Evolutionary conservation across 495 filamentous ascomycete genomes (phyloP).

Genomic region (Aspergillus leporis): DNA sequence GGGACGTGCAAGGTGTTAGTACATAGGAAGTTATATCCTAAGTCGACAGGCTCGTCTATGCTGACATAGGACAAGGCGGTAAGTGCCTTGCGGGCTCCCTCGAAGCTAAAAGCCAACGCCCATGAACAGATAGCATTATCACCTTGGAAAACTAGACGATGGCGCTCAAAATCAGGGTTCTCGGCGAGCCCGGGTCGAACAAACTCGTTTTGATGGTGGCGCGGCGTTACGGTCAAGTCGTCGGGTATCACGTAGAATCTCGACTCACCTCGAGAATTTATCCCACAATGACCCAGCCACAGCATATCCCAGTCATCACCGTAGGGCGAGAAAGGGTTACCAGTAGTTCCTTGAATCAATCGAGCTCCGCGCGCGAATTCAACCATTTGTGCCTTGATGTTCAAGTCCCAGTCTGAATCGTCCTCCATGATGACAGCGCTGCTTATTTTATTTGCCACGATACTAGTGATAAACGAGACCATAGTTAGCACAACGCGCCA

Average conservation of each 20-base stretch:
- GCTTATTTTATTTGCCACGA: slow-evolving; percentile 42
- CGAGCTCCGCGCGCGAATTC: slow-evolving; percentile 45
- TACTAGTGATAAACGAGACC: slow-evolving; percentile 14
- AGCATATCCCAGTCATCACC: slow-evolving; percentile 53
- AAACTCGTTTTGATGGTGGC: not conserved
- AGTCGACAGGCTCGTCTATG: not conserved
- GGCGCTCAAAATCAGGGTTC: not conserved
- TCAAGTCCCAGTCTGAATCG: slow-evolving; percentile 57
- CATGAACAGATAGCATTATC: not conserved
- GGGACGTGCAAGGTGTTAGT: not conserved
- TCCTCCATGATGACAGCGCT: slow-evolving; percentile 56
- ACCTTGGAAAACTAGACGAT: not conserved
- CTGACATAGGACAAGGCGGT: not conserved
- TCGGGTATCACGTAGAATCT: not conserved
- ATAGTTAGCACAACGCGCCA: not conserved
- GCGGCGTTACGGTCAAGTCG: slow-evolving; percentile 3
- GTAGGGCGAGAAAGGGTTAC: slow-evolving; percentile 38
- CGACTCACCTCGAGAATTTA: not conserved
- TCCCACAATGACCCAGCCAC: slow-evolving; percentile 48
- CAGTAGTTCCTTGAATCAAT: slow-evolving; percentile 24
- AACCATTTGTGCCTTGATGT: slow-evolving; percentile 47
- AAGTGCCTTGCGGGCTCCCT: not conserved
- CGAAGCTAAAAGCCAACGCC: not conserved
- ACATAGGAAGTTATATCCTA: not conserved
- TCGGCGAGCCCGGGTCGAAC: not conserved